Evolutionary conservation across 208 protist species (phyloP), one percentile per base, ranked within the genome.

Genomic region (Crithidia mellificae): DNA sequence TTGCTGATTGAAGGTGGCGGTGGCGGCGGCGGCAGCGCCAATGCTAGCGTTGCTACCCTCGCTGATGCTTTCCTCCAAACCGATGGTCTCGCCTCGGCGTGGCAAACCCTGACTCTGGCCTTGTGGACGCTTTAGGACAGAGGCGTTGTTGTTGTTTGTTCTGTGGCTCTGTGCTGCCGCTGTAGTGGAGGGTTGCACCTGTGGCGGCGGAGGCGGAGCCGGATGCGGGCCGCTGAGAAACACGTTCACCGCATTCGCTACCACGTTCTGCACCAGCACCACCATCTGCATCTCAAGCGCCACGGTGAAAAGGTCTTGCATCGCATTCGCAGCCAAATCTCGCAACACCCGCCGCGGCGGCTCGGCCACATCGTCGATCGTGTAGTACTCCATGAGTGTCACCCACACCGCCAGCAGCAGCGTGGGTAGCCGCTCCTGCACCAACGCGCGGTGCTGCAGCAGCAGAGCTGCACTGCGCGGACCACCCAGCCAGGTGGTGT

Each of bases 331-430:
- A 12, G 83, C 84, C 7, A 90, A 47, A 41, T 93, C 85, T 25
- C 83, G 72, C 54, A 93, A 46, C 43, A 71, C 50, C 2, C 56
- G 73, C 25, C 67, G 76, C 49, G 76, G 58, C 24, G 73, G 65
- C 24, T 44, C 44, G 43, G 57, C 20, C 3, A 66, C 34, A 38
- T 78, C 74, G 29, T 76, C 68, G 14, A 71, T 76, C 0, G 70
- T 70, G 63, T 70, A 70, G 49, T 54, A 19, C 27, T 76, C 70
- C 70, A 76, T 76, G 36, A 93, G 46, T 30, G 82, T 68, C 38
- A 53, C 38, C 88, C 82, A 89, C 19, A 83, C 80, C 2, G 74
- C 83, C 6, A 88, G 63, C 39, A 93, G 56, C 51, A 93, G 74
- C 7, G 66, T 68, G 20, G 74, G 77, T 24, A 85, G 54, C 19